These are phyloP conservation scores for Glomus cerebriforme DNA, from an alignment of 192 early-diverging fungal genomes.

Conservation along the genomic window DNA sequence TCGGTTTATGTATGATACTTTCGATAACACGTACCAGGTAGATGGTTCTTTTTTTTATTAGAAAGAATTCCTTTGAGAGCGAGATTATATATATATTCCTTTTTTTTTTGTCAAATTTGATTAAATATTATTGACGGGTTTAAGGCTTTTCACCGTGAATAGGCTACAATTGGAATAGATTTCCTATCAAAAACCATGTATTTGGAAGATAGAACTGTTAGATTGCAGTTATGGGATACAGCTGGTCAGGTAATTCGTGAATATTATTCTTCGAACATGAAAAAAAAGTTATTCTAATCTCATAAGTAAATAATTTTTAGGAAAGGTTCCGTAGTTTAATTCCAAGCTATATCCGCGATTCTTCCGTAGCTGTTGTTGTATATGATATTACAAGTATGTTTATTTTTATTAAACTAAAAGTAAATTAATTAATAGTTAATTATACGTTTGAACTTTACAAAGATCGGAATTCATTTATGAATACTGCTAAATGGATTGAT, in stretches of 20 bases:
- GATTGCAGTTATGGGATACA: slow-evolving; percentile 98
- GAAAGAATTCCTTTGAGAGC: background rate
- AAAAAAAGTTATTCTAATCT: no score
- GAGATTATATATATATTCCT: no score
- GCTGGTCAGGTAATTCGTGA: slow-evolving; percentile 77
- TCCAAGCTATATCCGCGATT: slow-evolving; percentile 98
- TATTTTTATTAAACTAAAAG: background rate
- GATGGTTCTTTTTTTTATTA: background rate
- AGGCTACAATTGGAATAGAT: slow-evolving; percentile 99
- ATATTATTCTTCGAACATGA: no score
- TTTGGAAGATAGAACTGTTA: slow-evolving; percentile 95
- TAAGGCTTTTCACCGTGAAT: slow-evolving; percentile 85
- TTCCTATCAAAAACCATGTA: slow-evolving; percentile 99
- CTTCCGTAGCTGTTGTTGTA: slow-evolving; percentile 94
- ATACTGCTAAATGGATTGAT: slow-evolving; percentile 98
- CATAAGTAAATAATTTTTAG: slow-evolving; percentile 38
- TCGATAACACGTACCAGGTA: slow-evolving; percentile 97
- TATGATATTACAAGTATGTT: slow-evolving; percentile 94
- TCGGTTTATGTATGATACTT: slow-evolving; percentile 99
- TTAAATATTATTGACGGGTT: slow-evolving; percentile 99
- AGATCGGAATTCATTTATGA: slow-evolving; percentile 95
- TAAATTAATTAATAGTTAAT: background rate
- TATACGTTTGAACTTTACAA: background rate
- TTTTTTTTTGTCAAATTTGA: slow-evolving; percentile 83
- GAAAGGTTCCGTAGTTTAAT: slow-evolving; percentile 97